Conservation (phyloP, 78 protist genomes). For the Neovahlkampfia damariscottae region DNA sequence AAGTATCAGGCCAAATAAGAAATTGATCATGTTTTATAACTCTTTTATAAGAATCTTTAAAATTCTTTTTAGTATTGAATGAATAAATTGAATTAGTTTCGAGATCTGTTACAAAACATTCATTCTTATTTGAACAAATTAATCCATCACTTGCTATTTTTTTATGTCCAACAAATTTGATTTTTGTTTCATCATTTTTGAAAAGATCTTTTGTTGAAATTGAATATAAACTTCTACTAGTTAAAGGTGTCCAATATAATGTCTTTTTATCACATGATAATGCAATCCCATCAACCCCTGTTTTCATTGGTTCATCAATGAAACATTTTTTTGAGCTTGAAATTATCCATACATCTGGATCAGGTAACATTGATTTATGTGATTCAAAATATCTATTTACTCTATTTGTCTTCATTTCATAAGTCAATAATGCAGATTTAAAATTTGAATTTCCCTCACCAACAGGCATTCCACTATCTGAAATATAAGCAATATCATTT, state of each 20-base stretch:
- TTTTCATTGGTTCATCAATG: constrained; percentile 6
- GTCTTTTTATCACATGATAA: constrained; percentile 5
- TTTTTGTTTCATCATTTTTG: background rate
- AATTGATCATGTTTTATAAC: background rate
- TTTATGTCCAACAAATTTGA: background rate
- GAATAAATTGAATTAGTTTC: background rate
- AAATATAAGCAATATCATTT: constrained; percentile 7
- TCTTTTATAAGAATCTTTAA: background rate
- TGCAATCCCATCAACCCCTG: constrained; percentile 23
- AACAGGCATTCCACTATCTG: constrained; percentile 16
- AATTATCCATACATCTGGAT: constrained; percentile 1
- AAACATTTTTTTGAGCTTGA: constrained; percentile 8
- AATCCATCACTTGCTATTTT: background rate
- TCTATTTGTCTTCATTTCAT: background rate
- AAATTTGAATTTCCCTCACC: background rate
- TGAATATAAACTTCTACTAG: background rate
- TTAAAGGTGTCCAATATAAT: constrained; percentile 13
- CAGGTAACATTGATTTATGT: constrained; percentile 3
- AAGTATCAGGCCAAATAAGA: constrained; percentile 2
- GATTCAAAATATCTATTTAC: background rate
- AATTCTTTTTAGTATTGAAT: background rate
- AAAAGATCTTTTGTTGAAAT: background rate
- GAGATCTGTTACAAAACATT: background rate
- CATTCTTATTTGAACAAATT: background rate
- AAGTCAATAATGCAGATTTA: background rate